phyloP scores from a whole-genome alignment of 2,329 filamentous ascomycete species.

The Paracorniculantispora psalliotae region DNA sequence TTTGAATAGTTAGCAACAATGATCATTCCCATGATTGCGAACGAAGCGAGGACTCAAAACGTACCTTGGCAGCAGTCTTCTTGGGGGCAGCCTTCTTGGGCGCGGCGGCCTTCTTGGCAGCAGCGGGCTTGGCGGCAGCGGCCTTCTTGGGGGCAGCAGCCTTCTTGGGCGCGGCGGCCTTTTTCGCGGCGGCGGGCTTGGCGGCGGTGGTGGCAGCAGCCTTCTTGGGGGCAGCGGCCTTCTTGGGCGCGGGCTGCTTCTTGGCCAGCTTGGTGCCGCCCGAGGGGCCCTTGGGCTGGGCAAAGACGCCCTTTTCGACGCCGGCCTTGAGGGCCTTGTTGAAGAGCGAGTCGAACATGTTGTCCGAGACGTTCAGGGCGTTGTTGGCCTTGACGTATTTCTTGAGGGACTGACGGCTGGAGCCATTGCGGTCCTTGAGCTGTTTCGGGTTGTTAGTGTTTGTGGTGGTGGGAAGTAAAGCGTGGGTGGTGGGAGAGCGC shows the following conservation, averaged over 20 bases:
- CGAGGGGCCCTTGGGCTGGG: slow-evolving; percentile 86
- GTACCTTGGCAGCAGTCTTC: slow-evolving; percentile 24
- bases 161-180: slow-evolving; percentile 40
- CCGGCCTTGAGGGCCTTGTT: slow-evolving; percentile 79
- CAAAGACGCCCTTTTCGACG: slow-evolving; percentile 81
- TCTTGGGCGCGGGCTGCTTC: slow-evolving; percentile 52
- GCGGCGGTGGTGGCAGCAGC: slow-evolving; percentile 28
- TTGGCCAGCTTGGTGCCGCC: slow-evolving; percentile 90
- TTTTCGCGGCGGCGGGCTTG: slow-evolving; percentile 27
- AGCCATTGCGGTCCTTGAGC: slow-evolving; percentile 60
- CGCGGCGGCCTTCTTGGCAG: slow-evolving; percentile 23
- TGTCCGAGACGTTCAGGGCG: slow-evolving; percentile 41
- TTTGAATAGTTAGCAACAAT: not conserved
- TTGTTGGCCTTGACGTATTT: slow-evolving; percentile 57
- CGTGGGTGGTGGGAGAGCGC: slow-evolving; percentile 13
- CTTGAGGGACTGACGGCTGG: slow-evolving; percentile 57
- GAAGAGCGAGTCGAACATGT: slow-evolving; percentile 68
- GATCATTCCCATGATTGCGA: not conserved
- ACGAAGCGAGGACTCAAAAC: not conserved
- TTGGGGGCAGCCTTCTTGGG: slow-evolving; percentile 43
- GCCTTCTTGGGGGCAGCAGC: slow-evolving; percentile 42
- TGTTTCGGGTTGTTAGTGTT: slow-evolving; percentile 33
- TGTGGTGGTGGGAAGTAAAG: slow-evolving; percentile 17
- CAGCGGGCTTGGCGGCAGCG: slow-evolving; percentile 11
- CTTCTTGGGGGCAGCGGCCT: slow-evolving; percentile 27